A percentile compares a stretch with the other conserved stretches of the same genome.
Evolutionary conservation across 176 grass and related monocot species (phyloP).

Genomic region (Oryza nivara): DNA sequence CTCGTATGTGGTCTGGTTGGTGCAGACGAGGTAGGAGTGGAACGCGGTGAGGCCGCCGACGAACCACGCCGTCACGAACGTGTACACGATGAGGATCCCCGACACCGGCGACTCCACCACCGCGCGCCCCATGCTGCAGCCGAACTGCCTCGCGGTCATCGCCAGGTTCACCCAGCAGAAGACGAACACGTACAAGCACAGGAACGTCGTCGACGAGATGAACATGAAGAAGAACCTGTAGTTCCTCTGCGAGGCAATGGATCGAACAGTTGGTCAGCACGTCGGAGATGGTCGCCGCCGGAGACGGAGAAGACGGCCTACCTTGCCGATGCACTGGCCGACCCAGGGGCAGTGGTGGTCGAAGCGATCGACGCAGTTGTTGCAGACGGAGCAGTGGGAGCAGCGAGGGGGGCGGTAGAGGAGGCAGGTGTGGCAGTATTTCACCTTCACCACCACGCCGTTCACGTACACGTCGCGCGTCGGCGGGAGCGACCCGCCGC

Average conservation of each 20-base stretch:
- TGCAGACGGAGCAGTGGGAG: slow-evolving; percentile 93
- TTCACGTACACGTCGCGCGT: slow-evolving; percentile 80
- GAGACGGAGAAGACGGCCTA: background rate
- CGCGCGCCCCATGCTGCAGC: slow-evolving; percentile 48
- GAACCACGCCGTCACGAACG: slow-evolving; percentile 89
- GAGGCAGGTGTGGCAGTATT: slow-evolving; percentile 97
- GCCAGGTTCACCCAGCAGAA: slow-evolving; percentile 74
- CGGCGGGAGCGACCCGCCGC: slow-evolving; percentile 46
- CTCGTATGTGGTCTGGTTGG: slow-evolving; percentile 98
- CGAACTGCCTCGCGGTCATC: slow-evolving; percentile 32
- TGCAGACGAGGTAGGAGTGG: slow-evolving; percentile 84
- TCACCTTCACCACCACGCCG: slow-evolving; percentile 74
- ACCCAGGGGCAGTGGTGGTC: slow-evolving; percentile 99
- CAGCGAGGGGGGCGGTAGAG: slow-evolving; percentile 85
- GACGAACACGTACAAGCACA: slow-evolving; percentile 86
- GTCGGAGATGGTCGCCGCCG: background rate
- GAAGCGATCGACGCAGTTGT: slow-evolving; percentile 93
- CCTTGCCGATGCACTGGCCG: slow-evolving; percentile 93
- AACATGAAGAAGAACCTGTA: slow-evolving; percentile 94
- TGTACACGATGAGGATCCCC: slow-evolving; percentile 78
- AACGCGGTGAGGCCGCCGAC: slow-evolving; percentile 91
- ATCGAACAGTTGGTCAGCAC: background rate
- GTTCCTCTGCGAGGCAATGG: slow-evolving; percentile 56
- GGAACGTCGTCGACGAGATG: slow-evolving; percentile 69
- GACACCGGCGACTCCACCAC: slow-evolving; percentile 66